Percentiles rank a stretch among this genome's conserved stretches.
These are phyloP conservation scores for Boletellus ananas DNA, from an alignment of 768 basidiomycete genomes.

Conservation along the genomic window DNA sequence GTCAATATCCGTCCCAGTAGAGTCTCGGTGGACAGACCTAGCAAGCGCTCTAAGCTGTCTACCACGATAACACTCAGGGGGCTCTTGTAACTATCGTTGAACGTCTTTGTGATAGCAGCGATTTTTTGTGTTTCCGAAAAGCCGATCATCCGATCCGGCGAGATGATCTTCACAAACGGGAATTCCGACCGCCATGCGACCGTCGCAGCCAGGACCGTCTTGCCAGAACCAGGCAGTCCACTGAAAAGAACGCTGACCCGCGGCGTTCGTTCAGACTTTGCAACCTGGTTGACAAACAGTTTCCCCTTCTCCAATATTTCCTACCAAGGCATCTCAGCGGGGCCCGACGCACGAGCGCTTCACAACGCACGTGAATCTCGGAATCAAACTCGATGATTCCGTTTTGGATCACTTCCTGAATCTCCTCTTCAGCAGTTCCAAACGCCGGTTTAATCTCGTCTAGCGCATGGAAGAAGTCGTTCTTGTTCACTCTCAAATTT, in stretches of 20 bases:
- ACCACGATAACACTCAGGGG: slow-evolving; percentile 94
- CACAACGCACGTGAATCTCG: slow-evolving; percentile 59
- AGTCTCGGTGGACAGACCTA: slow-evolving; percentile 53
- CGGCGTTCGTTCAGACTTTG: slow-evolving; percentile 83
- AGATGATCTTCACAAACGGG: slow-evolving; percentile 97
- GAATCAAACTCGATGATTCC: slow-evolving; percentile 89
- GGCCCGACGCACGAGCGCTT: neutral
- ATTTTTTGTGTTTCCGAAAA: slow-evolving; percentile 93
- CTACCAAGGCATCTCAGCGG: slow-evolving; percentile 37
- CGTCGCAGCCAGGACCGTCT: slow-evolving; percentile 90
- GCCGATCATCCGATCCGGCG: slow-evolving; percentile 96
- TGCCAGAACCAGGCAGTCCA: slow-evolving; percentile 88
- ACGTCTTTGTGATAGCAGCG: slow-evolving; percentile 84
- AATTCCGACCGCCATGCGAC: slow-evolving; percentile 92
- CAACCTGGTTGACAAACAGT: slow-evolving; percentile 91
- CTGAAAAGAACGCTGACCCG: slow-evolving; percentile 88
- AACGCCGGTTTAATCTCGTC: slow-evolving; percentile 96
- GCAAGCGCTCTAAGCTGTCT: slow-evolving; percentile 87
- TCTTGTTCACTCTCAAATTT: slow-evolving; percentile 79
- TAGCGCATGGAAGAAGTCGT: slow-evolving; percentile 86
- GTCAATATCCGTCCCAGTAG: slow-evolving; percentile 5
- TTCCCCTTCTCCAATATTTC: slow-evolving; percentile 82
- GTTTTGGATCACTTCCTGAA: slow-evolving; percentile 89
- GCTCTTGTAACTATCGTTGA: slow-evolving; percentile 95
- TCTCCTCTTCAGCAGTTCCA: slow-evolving; percentile 96